Base-by-base conservation (phyloP, 2,329 filamentous ascomycete genomes). In the Fusarium marasasianum region DNA sequence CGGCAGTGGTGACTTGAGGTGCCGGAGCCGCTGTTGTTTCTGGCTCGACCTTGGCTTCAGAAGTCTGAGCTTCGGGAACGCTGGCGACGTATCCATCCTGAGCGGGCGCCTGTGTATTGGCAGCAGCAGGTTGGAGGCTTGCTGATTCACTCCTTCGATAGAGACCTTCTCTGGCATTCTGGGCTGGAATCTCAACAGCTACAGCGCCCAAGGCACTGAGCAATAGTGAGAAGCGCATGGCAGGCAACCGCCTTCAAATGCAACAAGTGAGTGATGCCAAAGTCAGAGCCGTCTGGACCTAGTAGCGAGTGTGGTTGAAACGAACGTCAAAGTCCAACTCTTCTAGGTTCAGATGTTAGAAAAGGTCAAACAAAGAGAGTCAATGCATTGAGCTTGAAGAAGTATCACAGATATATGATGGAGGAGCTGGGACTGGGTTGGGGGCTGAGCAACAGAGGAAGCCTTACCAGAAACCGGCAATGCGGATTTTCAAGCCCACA, bases 181-280 rank as follows among this genome's bases (percentile, higher is more conserved):
- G 57, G 29, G 66, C 70, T 58, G 70, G 71, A 33, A 69, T 66
- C 55, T 69, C 55, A 35, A 57, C 51, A 40, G 74, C 72, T 59
- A 73, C 64, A 57, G 70, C 77, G 44, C 76, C 72, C 33, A 77
- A n/a, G 56, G 66, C 62, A 58, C 63, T 57, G 51, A 78, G 62
- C 12, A 71, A 60, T 44, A 76, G 33, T 57, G 72, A 69, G 63
- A 76, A 76, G 38, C 75, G 77, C 77, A 78, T 78, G 53, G n/a
- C 26, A 51, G 66, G 37, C 51, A 35, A 53, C 50, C 45, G 66
- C 68, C 63, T 55, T 44, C 33, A 53, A 45, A 45, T 35, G 57
- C 29, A 64, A 20, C 29, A 60, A 77, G 55, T 57, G 72, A 63
- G 44, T 57, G 72, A 65, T 63, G 54, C 58, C 54, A 51, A 56